Evolutionary conservation across 805 yeast genomes (phyloP), one percentile per base, ranked within the genome.

Genomic region (Saccharomycopsis sp.): DNA sequence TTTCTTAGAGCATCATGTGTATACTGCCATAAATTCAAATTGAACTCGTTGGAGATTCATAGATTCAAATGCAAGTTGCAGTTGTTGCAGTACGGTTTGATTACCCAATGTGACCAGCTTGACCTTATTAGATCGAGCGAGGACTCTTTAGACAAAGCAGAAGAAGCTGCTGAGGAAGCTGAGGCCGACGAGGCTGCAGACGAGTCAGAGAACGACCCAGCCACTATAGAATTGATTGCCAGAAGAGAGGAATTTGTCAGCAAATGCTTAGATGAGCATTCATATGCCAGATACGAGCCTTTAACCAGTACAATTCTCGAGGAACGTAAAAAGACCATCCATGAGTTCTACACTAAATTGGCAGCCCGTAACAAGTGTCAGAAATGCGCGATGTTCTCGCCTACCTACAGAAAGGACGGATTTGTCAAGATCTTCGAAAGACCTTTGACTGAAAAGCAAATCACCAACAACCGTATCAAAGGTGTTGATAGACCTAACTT

Each of bases 301-400:
- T 79, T 83, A 63, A 89, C 98, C 23, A 92, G 97, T 5, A 80
- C 92, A 20, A 88, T 91, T 41, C 81, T 81, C 29, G 97, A 91
- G 66, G 97, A 89, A 72, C 84, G 99, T 73, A 91, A 92, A 70
- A 70, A 69, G 9, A 72, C 83, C 57, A 77, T 90, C 63, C 85
- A 83, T 58, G 90, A 85, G 40, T 86, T 91, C 66, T 89, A 91
- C 76, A 82, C 81, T 65, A 81, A 81, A 65, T 71, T 91, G 53
- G 73, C 89, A 62, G 71, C 87, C 52, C 83, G 97, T 71, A 85
- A 91, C 57, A 88, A 85, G 71, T 94, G 99, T 80, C 96, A 89
- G 67, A 91, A 91, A 73, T 94, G 99, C 80, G 89, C 91, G 50
- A 89, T 91, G 96, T 89, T 78, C 71, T 90, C 97, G 51, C 98